Conservation (phyloP, 331 rosid species). For the Malus hybrid region DNA sequence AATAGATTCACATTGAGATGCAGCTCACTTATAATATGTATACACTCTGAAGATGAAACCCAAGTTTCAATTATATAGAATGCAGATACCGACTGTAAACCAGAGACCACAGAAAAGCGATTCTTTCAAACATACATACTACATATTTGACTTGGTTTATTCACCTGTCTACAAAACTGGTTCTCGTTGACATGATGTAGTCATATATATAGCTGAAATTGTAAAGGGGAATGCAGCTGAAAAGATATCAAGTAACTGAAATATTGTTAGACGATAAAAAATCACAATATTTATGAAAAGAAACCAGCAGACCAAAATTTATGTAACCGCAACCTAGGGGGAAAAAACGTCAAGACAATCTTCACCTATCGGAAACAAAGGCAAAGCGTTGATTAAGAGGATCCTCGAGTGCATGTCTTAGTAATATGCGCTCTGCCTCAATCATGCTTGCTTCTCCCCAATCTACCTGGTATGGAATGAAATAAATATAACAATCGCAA, state of each 20-base stretch:
- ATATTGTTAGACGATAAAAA: conserved; percentile 34
- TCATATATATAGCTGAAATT: conserved; percentile 90
- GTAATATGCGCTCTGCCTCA: conserved; percentile 85
- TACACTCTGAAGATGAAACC: neutral
- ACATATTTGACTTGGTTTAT: neutral
- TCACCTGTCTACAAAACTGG: conserved; percentile 98
- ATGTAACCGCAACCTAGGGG: neutral
- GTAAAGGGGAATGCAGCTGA: conserved; percentile 97
- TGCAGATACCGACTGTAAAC: neutral
- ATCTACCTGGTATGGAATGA: conserved; percentile 66
- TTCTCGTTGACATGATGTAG: conserved; percentile 75
- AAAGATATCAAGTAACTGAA: conserved; percentile 62
- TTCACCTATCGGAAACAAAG: conserved; percentile 97
- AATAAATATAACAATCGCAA: conserved; percentile 22
- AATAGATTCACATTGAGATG: neutral
- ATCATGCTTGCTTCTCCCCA: conserved; percentile 99
- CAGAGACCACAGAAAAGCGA: neutral
- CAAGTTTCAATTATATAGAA: neutral
- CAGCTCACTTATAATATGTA: neutral
- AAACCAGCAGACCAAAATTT: neutral
- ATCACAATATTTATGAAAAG: neutral
- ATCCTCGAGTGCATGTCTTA: conserved; percentile 74
- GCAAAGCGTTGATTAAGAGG: conserved; percentile 84
- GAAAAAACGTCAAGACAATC: conserved; percentile 21
- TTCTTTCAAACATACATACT: neutral